Base-by-base conservation (phyloP, 148 eudicot species). In the Talinum fruticosum region DNA sequence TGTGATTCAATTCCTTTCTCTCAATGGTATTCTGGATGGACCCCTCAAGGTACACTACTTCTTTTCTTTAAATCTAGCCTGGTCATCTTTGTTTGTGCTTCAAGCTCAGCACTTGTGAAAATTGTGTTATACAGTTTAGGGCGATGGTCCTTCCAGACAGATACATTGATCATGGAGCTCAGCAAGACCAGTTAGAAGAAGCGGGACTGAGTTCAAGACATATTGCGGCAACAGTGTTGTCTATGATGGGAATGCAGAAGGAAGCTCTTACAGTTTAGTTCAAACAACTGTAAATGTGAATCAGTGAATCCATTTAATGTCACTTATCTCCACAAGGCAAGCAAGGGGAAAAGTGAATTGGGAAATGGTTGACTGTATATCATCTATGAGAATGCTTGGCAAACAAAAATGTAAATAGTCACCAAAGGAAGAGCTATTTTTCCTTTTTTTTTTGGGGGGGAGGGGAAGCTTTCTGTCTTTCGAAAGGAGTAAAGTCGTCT, bases 91-190 rank as follows among this genome's bases (percentile, higher is more conserved):
- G 19, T 19, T n/a, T 34, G 30, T 26, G 54, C 71, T 76, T 49
- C 30, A 35, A 33, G 21, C 71, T 76, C 19, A 37, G 53, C 38
- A 24, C 28, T 41, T 64, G 35, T 66, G 26, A 68, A 37, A 5
- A 28, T 65, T 26, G 8, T 24, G 45, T n/a, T 53, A 49, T 78
- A 78, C 90, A 91, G 96, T 49, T 88, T 78, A 85, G 96, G 81
- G 57, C 93, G 64, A 91, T 91, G 90, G 84, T 88, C 36, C 93
- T 91, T 75, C 93, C 93, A 3, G 93, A 89, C 84, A 87, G 82
- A 80, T 89, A 91, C 83, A 89, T 91, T 16, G 90, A 91, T 61
- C 93, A 91, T 68, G 96, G 96, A 71, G 83, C 91, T 66, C 87
- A 92, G 6, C 51, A 80, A 59, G 90, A 88, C 81, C 96, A 89